Conservation (phyloP, 768 basidiomycete species). For the Suillus plorans region DNA sequence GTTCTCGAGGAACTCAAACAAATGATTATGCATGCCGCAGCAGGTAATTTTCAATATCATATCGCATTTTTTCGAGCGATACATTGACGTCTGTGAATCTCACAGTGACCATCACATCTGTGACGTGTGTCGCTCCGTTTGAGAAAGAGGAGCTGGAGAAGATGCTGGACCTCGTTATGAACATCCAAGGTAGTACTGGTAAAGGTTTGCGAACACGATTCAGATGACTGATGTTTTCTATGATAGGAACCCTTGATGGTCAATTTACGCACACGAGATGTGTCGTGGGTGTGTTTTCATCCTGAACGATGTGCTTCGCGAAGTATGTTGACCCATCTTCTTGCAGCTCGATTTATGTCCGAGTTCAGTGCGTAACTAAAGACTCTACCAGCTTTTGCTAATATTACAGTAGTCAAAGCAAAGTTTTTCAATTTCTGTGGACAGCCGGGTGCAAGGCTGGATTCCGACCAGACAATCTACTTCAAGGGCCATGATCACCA, state of each 20-base stretch:
- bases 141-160: constrained; percentile 34
- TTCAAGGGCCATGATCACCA: neutral
- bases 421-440: constrained; percentile 39
- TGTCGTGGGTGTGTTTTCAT: neutral
- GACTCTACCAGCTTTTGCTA: neutral
- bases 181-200: constrained; percentile 31
- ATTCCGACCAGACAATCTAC: constrained; percentile 26
- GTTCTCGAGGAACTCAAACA: neutral
- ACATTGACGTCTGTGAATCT: neutral
- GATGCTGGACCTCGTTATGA: constrained; percentile 32
- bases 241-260: neutral
- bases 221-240: neutral
- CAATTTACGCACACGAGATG: neutral
- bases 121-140: constrained; percentile 38
- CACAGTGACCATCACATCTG: constrained; percentile 39
- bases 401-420: constrained; percentile 19
- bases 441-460: constrained; percentile 35
- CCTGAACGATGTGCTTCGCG: neutral
- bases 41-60: constrained; percentile 24
- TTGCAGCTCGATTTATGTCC: constrained; percentile 42
- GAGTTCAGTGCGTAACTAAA: constrained; percentile 34
- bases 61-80: constrained; percentile 2
- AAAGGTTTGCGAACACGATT: neutral
- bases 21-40: neutral
- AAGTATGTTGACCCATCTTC: neutral